Base-by-base conservation (phyloP, 108 stramenopile species). In the Skeletonema menzelii region DNA sequence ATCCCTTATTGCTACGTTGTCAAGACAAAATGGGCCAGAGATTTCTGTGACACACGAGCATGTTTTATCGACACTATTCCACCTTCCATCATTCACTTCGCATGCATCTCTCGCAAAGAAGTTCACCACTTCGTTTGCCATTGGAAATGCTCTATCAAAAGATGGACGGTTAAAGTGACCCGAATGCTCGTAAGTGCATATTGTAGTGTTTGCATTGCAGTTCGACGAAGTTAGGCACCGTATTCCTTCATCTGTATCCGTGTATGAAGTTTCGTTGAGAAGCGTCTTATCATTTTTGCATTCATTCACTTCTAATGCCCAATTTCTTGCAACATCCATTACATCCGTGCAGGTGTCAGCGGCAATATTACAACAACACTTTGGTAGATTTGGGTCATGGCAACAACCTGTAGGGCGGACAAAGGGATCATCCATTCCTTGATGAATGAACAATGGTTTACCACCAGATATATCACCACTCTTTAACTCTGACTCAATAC, bases 301-400 rank as follows among this genome's bases (percentile, higher is more conserved):
- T 20, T 56, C 40, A 49, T 82, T 82, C 15, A 77, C 72, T 35
- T 42, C 56, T n/a, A 20, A 11, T 1, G 82, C 82, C 60, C 76
- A 72, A 63, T 63, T 24, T 10, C 49, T 46, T 35, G 63, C 47
- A 15, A 78, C 67, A 20, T 73, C 42, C 17, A 37, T 19, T 6
- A 82, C 77, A 19, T 71, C 60, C 3, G 69, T 74, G 66, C 86
- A 87, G 19, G 53, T 11, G 65, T 73, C 31, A n/a, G 78, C 67
- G 15, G 83, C 72, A 17, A 87, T 73, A 31, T 65, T 61, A 67
- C 86, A 87, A 59, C 86, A 87, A 56, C 86, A 87, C n/a, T 69
- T 31, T 12, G 83, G 82, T 67, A 80, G 59, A 26, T 73, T 62
- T 20, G 83, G 70, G 60, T 87, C 78, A 14, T 59, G 69, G 46